Evolutionary conservation across 805 yeast genomes (phyloP).

Genomic region (Myxozyma neglecta): DNA sequence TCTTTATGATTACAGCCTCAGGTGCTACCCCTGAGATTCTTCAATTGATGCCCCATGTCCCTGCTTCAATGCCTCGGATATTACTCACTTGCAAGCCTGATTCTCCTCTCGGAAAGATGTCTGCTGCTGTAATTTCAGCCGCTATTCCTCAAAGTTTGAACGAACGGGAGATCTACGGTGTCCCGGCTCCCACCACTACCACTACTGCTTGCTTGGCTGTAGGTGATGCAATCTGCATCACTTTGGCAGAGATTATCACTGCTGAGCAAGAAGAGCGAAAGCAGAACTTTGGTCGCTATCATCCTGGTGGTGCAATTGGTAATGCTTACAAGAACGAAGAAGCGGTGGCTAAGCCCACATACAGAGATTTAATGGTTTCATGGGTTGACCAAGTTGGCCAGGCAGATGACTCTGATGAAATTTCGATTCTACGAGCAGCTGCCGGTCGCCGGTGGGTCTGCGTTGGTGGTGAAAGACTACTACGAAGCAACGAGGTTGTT

Average conservation of each 20-base stretch:
- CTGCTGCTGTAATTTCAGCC: constrained; percentile 59
- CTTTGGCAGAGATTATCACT: constrained; percentile 67
- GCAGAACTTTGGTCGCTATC: constrained; percentile 63
- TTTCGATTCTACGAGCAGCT: constrained; percentile 28
- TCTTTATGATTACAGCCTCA: constrained; percentile 71
- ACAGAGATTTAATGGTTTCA: constrained; percentile 23
- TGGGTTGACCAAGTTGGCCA: constrained; percentile 26
- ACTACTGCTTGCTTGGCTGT: constrained; percentile 73
- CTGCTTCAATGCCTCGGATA: constrained; percentile 54
- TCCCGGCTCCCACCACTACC: constrained; percentile 85
- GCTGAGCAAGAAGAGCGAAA: constrained; percentile 56
- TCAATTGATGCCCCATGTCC: constrained; percentile 56
- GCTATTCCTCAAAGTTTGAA: constrained; percentile 57
- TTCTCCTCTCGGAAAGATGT: constrained; percentile 55
- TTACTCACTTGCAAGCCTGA: constrained; percentile 61
- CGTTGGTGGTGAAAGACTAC: constrained; percentile 16
- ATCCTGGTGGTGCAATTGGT: constrained; percentile 93
- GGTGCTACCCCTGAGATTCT: constrained; percentile 81
- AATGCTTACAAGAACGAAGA: constrained; percentile 41
- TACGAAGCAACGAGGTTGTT: constrained; percentile 18
- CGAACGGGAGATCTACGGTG: constrained; percentile 68
- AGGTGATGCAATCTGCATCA: constrained; percentile 76
- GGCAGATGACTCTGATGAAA: constrained; percentile 25
- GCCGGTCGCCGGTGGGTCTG: constrained; percentile 31
- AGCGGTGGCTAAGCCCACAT: background rate